Base-by-base conservation (phyloP, 768 basidiomycete genomes). In the Coprinopsis sp. region DNA sequence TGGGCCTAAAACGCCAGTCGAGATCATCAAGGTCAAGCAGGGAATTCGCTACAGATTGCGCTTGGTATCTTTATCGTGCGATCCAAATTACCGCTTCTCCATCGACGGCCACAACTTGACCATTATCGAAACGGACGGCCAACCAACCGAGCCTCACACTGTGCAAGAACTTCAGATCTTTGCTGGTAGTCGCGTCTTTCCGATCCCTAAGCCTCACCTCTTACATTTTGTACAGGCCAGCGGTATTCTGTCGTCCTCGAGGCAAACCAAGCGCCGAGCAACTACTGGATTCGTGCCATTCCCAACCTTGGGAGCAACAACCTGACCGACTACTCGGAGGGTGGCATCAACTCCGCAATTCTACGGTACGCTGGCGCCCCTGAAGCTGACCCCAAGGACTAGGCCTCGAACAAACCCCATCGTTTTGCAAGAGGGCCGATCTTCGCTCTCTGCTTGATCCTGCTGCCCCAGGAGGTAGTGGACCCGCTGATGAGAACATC, bases 1-100 rank as follows among this genome's bases (percentile, higher is more conserved):
- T 6, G 75, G 76, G 3, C 72, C 76, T 6, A 21, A 48, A 2
- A 54, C 61, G 2, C 54, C 64, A 1, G 63, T 80, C 23, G 53
- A 78, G 0, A 67, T 79, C 2, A 59, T 81, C 47, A 63, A 64
- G 27, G 76, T 82, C 16, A 33, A 56, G 4, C 47, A 41, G 0
- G 67, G 68, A 12, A 58, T 57, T 33, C 66, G 77, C 4, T 82
- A 81, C 51, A 72, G 81, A 14, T 75, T 82, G 61, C 72, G 81
- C 3, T 29, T 84, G 2, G 50, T 82, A 23, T 63, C 67, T 8
- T 67, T 72, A 8, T 74, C 78, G 16, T 82, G 82, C 54, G 67
- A 72, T 42, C 67, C 73, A 1, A 60, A 65, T 49, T 74, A 60
- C 47, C 29, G 44, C 0, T 76, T 78, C 52, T 72, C 74, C 4